Conservation (phyloP, 2,329 filamentous ascomycete species). For the Thelonectria blattea region DNA sequence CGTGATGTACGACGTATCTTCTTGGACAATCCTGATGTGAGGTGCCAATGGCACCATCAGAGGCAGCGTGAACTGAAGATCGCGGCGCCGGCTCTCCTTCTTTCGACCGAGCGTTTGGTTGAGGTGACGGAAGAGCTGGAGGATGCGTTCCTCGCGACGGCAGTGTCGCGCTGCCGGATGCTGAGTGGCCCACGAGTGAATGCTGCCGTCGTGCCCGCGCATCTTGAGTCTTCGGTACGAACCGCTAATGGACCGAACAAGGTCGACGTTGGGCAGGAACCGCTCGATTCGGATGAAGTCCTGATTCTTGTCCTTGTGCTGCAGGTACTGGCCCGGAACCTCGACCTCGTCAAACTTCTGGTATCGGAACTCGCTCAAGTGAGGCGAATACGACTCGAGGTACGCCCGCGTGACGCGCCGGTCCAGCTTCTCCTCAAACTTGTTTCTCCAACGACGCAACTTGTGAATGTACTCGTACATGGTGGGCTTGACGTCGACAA, state of each 20-base stretch:
- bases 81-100: slow-evolving; percentile 92
- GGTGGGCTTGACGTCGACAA: slow-evolving; percentile 91
- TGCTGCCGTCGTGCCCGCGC: slow-evolving; percentile 93
- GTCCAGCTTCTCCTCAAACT: slow-evolving; percentile 97
- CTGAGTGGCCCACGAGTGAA: slow-evolving; percentile 97
- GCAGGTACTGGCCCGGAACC: slow-evolving; percentile 93
- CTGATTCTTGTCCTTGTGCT: slow-evolving; percentile 98
- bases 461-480: slow-evolving; percentile 99
- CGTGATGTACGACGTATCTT: slow-evolving; percentile 92
- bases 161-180: slow-evolving; percentile 93
- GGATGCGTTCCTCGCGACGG: slow-evolving; percentile 89
- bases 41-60: slow-evolving; percentile 95
- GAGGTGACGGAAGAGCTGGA: slow-evolving; percentile 96
- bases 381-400: slow-evolving; percentile 85
- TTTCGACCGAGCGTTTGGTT: slow-evolving; percentile 90
- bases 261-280: slow-evolving; percentile 92
- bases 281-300: slow-evolving; percentile 98
- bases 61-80: slow-evolving; percentile 94
- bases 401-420: slow-evolving; percentile 75
- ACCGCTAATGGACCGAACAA: slow-evolving; percentile 87
- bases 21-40: slow-evolving; percentile 92
- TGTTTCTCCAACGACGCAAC: slow-evolving; percentile 92
- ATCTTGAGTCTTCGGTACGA: slow-evolving; percentile 95
- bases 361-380: slow-evolving; percentile 95
- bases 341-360: slow-evolving; percentile 99